Base-by-base conservation (phyloP, 441 rosid genomes). In the Manihot esculenta region DNA sequence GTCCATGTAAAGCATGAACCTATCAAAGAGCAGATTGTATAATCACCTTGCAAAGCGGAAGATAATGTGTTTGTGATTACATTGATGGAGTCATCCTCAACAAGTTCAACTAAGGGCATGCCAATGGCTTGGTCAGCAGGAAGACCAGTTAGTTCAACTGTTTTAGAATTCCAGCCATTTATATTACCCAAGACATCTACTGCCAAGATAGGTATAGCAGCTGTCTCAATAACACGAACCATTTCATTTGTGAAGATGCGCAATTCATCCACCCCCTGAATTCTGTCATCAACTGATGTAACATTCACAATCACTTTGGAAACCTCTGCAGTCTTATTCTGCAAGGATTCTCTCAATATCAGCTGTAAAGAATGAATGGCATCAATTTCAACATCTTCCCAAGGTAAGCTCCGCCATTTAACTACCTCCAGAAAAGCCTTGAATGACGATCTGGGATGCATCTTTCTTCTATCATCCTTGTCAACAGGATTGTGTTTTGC, bases 361-460 rank as follows among this genome's bases (percentile, higher is more conserved):
- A 92, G 84, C 84, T 87, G 97, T 77, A 92, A 74, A 71, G 98
- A 92, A 77, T 90, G 93, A 79, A 90, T 84, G 17, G 98, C 88
- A 77, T 92, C 97, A 93, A 92, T 87, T 76, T 92, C 98, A 70
- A 84, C 81, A 76, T 92, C 98, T 73, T 86, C 87, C 98, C 98
- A 90, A 3, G 91, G 88, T 64, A 77, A 63, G 74, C 95, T 87
- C 73, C 85, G 81, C 83, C 82, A 79, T 82, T 88, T 85, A 60
- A 92, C 89, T 57, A 87, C 93, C 66, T 92, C 92, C 68, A 92
- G 78, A 71, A 92, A 92, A 51, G 95, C 93, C 86, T 90, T 90
- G 82, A 92, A 92, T 4, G 98, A 90, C 15, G 93, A 88, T 78
- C 97, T 86, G 5, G 98, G 98, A 61, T 93, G 92, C 97, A 93